Evolutionary conservation across 106 monocot genomes (phyloP).

Genomic region (Acorus gramineus): DNA sequence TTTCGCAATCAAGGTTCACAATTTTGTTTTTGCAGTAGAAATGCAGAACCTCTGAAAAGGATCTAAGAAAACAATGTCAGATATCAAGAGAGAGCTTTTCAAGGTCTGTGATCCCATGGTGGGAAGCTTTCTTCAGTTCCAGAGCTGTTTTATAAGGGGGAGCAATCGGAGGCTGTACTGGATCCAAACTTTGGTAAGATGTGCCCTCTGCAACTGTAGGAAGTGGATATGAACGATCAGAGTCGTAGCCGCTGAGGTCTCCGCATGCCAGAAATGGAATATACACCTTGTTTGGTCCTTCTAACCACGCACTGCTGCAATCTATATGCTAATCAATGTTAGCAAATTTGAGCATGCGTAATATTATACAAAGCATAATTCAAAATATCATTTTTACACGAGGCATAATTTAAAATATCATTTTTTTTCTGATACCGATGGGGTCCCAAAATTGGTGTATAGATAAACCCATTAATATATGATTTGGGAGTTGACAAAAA

Average conservation of each 20-base stretch:
- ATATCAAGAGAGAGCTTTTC: slow-evolving; percentile 31
- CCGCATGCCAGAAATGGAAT: slow-evolving; percentile 96
- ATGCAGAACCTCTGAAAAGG: no score
- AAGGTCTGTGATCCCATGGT: slow-evolving; percentile 24
- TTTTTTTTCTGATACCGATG: no score
- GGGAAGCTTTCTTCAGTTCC: slow-evolving; percentile 66
- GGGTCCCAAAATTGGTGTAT: no score
- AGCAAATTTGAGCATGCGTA: no score
- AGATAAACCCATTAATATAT: no score
- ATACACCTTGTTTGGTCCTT: slow-evolving; percentile 86
- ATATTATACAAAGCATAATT: no score
- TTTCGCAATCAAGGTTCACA: no score
- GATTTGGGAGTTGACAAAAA: no score
- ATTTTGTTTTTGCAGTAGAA: no score
- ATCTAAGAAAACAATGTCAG: not conserved
- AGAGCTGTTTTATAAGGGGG: slow-evolving; percentile 89
- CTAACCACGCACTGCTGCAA: slow-evolving; percentile 90
- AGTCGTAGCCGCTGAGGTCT: slow-evolving; percentile 85
- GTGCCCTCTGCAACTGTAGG: slow-evolving; percentile 30
- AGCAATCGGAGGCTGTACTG: slow-evolving; percentile 86
- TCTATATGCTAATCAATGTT: slow-evolving; percentile 18
- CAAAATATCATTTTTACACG: no score
- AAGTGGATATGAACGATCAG: slow-evolving; percentile 83
- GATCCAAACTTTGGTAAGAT: slow-evolving; percentile 74
- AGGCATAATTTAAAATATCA: no score